Evolutionary conservation across 2,329 filamentous ascomycete species (phyloP).

Genomic region (Myriosclerotinia scirpicola): DNA sequence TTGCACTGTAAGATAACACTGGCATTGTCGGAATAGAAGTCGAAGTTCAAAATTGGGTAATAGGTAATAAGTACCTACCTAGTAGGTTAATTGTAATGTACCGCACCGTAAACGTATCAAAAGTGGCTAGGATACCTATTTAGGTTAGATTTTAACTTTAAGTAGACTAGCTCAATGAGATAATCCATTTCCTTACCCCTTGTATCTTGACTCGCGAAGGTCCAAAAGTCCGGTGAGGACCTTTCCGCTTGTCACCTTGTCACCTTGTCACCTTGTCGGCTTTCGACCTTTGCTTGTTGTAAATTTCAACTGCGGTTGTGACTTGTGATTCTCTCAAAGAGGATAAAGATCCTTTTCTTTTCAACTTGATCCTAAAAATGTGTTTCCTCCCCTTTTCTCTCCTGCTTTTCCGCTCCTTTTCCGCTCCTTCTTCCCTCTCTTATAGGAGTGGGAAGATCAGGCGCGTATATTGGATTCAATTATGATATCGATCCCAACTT

Average conservation of each 20-base stretch:
- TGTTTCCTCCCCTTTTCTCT: neutral
- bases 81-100: too few relatives aligned
- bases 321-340: neutral
- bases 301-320: neutral
- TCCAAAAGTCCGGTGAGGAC: neutral
- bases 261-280: neutral
- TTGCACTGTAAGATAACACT: slow-evolving; percentile 23
- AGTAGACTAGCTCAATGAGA: slow-evolving; percentile 6
- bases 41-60: slow-evolving; percentile 20
- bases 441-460: neutral
- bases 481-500: neutral
- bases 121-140: slow-evolving; percentile 18
- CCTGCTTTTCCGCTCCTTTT: neutral
- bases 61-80: too few relatives aligned
- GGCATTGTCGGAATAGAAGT: slow-evolving; percentile 21
- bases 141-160: slow-evolving; percentile 4
- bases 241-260: neutral
- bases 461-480: neutral
- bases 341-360: slow-evolving; percentile 3
- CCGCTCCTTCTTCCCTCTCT: neutral
- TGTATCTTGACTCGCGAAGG: neutral
- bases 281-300: neutral
- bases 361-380: neutral
- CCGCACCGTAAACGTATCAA: slow-evolving; percentile 22
- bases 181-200: slow-evolving; percentile 13